Evolutionary conservation across 2,329 filamentous ascomycete genomes (phyloP), one percentile per base, ranked within the genome.

Genomic region (Gaeumannomyces tritici): DNA sequence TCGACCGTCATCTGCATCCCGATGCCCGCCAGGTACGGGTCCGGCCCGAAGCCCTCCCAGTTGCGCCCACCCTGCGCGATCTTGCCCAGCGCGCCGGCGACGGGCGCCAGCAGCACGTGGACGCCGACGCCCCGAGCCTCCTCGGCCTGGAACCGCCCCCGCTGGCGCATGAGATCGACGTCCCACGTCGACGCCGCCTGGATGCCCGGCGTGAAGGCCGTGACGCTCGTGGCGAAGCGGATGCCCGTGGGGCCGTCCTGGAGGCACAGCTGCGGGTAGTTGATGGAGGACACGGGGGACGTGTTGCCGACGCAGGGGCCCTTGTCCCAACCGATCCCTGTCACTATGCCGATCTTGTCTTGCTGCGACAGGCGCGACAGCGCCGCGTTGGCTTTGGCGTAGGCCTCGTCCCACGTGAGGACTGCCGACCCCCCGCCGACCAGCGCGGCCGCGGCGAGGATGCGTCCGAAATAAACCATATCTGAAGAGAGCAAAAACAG

Each of bases 121-220:
- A 67, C 61, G 5, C 66, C 64, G 29, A 63, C 86, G 12, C 82
- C 78, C 61, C 83, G 84, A 28, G 88, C 84, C 74, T 96, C 91
- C 33, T 82, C 78, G 4, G 86, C 91, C 70, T 91, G 80, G 60
- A 83, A 88, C 65, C 81, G 79, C 2, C 89, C 91, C 18, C 90
- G 83, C 67, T 85, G 76, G 62, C 87, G 84, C 75, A 95, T 91
- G 60, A 95, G 77, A 2, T 86, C 81, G 57, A 85, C 82, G 71
- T 92, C 91, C 89, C 90, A 96, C 0, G 90, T 95, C 1, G 89
- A 83, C 0, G 89, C 91, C 0, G 89, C 87, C 3, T 89, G 90
- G 61, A 96, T 84, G 1, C 89, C 90, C 0, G 91, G 89, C 0
- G 91, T 89, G 70, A 93, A 95, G 0, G 90, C 89, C 13, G 88